Conservation (phyloP, 2,329 filamentous ascomycete genomes). For the Botrytis aclada region DNA sequence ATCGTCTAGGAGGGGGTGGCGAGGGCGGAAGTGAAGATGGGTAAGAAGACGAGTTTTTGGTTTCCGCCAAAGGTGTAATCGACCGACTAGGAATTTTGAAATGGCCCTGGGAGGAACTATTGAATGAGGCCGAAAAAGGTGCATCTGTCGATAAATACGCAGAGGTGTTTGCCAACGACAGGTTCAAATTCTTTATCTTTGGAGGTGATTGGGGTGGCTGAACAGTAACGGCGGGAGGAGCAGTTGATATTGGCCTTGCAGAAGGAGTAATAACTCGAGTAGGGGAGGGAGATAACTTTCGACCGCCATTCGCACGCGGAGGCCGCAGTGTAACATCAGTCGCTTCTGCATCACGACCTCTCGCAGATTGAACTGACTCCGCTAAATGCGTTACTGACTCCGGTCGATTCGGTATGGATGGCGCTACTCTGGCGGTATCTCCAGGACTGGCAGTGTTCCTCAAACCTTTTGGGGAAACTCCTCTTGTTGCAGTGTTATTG, state of each 20-base stretch:
- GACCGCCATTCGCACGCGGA: constrained; percentile 27
- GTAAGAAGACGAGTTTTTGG: constrained; percentile 48
- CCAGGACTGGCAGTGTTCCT: constrained; percentile 24
- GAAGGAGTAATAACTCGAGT: constrained; percentile 26
- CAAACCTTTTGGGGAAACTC: constrained; percentile 33
- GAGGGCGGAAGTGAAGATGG: constrained; percentile 54
- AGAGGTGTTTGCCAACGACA: constrained; percentile 29
- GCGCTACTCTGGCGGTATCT: constrained; percentile 23
- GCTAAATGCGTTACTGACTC: constrained; percentile 25
- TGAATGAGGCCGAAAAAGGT: constrained; percentile 41
- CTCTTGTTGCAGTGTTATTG: constrained; percentile 32
- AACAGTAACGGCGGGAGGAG: constrained; percentile 59
- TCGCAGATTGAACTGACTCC: constrained; percentile 25
- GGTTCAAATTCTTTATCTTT: constrained; percentile 40
- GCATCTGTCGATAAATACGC: constrained; percentile 32
- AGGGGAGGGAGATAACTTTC: constrained; percentile 33
- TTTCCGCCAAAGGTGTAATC: constrained; percentile 50
- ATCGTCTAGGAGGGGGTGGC: constrained; percentile 61
- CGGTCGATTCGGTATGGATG: constrained; percentile 20
- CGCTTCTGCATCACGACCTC: constrained; percentile 31
- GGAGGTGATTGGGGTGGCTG: constrained; percentile 69
- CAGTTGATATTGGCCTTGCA: constrained; percentile 25
- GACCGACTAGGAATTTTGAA: constrained; percentile 56
- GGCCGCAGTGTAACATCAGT: constrained; percentile 29
- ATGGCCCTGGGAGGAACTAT: constrained; percentile 40